These are phyloP conservation scores for Candida sanyiensis DNA, from an alignment of 805 yeast species.

Conservation along the genomic window DNA sequence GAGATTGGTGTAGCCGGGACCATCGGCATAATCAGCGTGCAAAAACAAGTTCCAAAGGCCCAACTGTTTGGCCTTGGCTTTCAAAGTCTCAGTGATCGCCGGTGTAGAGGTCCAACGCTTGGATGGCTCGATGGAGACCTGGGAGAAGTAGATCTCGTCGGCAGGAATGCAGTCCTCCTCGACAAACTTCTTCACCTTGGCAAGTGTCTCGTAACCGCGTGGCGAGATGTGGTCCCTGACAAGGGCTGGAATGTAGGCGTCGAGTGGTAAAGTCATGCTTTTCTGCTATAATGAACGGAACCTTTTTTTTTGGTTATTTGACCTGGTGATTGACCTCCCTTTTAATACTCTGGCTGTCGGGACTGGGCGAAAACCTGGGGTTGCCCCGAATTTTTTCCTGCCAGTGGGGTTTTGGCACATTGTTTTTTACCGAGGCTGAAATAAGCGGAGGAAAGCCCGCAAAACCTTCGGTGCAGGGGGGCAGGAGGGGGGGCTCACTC, in stretches of 20 bases:
- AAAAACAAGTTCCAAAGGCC: conserved; percentile 58
- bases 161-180: conserved; percentile 54
- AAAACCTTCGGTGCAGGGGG: too few relatives aligned
- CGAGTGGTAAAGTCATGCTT: conserved; percentile 9
- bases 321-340: too few relatives aligned
- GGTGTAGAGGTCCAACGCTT: conserved; percentile 46
- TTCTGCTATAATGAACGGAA: too few relatives aligned
- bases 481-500: too few relatives aligned
- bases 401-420: too few relatives aligned
- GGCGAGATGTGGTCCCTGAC: conserved; percentile 31
- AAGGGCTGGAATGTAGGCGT: conserved; percentile 30
- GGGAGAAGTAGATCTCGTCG: conserved; percentile 38
- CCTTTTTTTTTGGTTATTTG: too few relatives aligned
- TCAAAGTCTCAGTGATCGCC: conserved; percentile 43
- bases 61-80: conserved; percentile 43
- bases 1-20: conserved; percentile 54
- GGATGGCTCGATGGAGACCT: conserved; percentile 34
- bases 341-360: too few relatives aligned
- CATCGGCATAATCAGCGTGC: conserved; percentile 38
- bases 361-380: too few relatives aligned
- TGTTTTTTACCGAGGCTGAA: too few relatives aligned
- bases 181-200: conserved; percentile 43
- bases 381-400: too few relatives aligned
- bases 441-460: too few relatives aligned
- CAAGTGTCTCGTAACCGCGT: conserved; percentile 30